phyloP scores from a whole-genome alignment of 805 yeast genomes.

The Saitoella complicata region DNA sequence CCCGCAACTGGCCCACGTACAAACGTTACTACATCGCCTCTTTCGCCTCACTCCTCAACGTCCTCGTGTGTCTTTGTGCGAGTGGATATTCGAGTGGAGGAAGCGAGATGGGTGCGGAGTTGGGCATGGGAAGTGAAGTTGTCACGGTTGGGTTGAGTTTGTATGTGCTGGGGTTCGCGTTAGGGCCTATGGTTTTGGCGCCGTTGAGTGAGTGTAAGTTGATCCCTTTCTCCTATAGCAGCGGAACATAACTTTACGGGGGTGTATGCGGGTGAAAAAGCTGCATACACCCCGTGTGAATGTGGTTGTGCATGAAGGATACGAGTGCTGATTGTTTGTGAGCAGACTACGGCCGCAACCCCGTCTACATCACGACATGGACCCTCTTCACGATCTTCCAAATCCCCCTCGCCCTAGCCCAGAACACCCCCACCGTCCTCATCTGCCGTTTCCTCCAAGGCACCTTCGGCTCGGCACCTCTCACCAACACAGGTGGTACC shows the following conservation, averaged over 20 bases:
- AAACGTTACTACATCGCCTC: conserved; percentile 26
- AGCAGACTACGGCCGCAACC: conserved; percentile 46
- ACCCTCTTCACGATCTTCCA: conserved; percentile 30
- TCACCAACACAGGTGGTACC: conserved; percentile 74
- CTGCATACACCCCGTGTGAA: too few species aligned
- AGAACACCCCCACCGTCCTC: conserved; percentile 37
- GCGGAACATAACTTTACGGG: too few species aligned
- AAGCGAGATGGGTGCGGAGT: conserved; percentile 19
- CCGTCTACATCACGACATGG: conserved; percentile 36
- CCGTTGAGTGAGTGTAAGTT: conserved; percentile 46
- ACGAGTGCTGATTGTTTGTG: too few species aligned
- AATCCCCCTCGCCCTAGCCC: conserved; percentile 16
- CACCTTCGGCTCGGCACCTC: conserved; percentile 60
- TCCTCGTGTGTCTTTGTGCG: too few species aligned
- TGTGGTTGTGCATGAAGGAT: too few species aligned
- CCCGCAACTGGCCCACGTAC: conserved; percentile 36
- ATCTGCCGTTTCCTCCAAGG: conserved; percentile 65
- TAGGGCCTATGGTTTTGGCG: conserved; percentile 81
- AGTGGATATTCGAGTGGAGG: too few species aligned
- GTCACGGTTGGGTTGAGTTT: conserved; percentile 60
- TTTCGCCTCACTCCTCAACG: conserved; percentile 27
- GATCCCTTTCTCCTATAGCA: too few species aligned
- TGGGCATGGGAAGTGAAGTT: conserved; percentile 44
- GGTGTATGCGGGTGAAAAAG: too few species aligned
- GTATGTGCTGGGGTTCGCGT: conserved; percentile 78